Percentiles rank a stretch among this genome's conserved stretches.
Evolutionary conservation across 1,284 basidiomycete species (phyloP).

Genomic region (Cerrena zonata): DNA sequence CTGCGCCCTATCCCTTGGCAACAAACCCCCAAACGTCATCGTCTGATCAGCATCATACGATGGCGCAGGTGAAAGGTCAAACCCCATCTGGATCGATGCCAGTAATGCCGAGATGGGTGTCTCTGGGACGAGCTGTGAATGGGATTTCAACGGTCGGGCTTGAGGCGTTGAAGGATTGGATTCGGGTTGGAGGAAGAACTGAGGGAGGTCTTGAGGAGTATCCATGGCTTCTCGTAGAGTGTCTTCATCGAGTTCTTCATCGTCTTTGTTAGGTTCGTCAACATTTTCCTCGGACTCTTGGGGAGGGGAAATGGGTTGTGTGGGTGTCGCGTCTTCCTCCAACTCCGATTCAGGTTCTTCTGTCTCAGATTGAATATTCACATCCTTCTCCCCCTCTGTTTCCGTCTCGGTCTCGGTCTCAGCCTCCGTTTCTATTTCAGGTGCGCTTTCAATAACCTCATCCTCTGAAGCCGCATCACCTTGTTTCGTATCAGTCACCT

Average conservation of each 20-base stretch:
- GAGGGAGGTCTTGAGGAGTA: neutral
- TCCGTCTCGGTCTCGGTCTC: neutral
- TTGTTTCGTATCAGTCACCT: neutral
- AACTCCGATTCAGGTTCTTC: neutral
- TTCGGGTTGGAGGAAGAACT: constrained; percentile 1
- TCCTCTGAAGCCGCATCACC: neutral
- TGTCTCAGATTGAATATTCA: too few species aligned
- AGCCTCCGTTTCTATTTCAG: neutral
- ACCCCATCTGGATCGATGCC: constrained; percentile 7
- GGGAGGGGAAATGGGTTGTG: neutral
- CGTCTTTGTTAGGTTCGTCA: neutral
- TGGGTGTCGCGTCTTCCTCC: neutral
- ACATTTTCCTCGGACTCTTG: neutral
- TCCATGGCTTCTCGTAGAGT: neutral
- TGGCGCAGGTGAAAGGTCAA: constrained; percentile 6
- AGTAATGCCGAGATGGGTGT: constrained; percentile 7
- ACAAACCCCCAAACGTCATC: neutral
- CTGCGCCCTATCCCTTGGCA: neutral
- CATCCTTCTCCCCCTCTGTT: neutral
- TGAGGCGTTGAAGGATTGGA: constrained; percentile 4
- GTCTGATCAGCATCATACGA: constrained; percentile 9
- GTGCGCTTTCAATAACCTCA: too few species aligned
- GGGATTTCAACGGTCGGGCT: neutral
- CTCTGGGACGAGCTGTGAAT: constrained; percentile 3
- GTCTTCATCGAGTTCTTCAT: neutral